phyloP scores from a whole-genome alignment of 352 stramenopile species.

The Phytophthora meadii region DNA sequence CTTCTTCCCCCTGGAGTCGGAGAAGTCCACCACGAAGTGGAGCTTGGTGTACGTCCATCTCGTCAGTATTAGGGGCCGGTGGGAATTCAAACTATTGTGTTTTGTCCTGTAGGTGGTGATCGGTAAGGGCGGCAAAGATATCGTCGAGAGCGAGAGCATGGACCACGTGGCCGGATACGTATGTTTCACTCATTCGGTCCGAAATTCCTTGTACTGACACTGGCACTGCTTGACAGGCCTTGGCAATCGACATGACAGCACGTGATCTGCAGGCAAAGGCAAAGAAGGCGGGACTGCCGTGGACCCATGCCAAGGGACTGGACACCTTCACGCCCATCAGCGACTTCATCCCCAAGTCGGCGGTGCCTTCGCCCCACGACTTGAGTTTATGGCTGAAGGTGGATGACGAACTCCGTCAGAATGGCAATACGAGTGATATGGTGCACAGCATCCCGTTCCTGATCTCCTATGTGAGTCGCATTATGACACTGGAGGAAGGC shows the following conservation, averaged over 20 bases:
- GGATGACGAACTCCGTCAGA: constrained; percentile 75
- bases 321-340: constrained; percentile 87
- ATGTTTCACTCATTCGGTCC: constrained; percentile 4
- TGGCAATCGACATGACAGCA: constrained; percentile 87
- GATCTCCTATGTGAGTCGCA: constrained; percentile 79
- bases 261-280: constrained; percentile 78
- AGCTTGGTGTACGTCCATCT: constrained; percentile 66
- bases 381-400: constrained; percentile 87
- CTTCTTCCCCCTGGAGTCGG: constrained; percentile 73
- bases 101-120: constrained; percentile 61
- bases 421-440: constrained; percentile 80
- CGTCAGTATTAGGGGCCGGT: background rate
- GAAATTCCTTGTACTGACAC: background rate
- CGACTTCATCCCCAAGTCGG: constrained; percentile 78
- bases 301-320: constrained; percentile 77
- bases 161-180: constrained; percentile 76
- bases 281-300: constrained; percentile 79
- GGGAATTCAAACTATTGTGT: background rate
- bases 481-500: constrained; percentile 87
- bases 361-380: constrained; percentile 65
- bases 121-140: constrained; percentile 68
- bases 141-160: constrained; percentile 66
- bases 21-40: constrained; percentile 86
- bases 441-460: constrained; percentile 82
- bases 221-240: constrained; percentile 28